phyloP scores from a whole-genome alignment of 2,329 filamentous ascomycete species.

The Beauveria australis region DNA sequence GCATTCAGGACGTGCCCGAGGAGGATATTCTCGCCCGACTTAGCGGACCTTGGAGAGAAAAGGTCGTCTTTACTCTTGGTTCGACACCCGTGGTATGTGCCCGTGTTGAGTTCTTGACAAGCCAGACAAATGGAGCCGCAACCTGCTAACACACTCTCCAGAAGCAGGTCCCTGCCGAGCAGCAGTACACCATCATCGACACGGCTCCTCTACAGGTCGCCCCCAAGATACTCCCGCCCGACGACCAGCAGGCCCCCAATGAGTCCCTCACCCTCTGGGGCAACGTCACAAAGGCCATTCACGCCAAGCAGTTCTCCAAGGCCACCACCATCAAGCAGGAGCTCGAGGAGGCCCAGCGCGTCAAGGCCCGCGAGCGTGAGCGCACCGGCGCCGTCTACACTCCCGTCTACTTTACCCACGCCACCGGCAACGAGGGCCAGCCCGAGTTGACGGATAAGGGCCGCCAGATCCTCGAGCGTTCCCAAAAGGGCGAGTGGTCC shows the following conservation, averaged over 20 bases:
- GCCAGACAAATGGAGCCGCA: too few relatives aligned
- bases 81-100: constrained; percentile 52
- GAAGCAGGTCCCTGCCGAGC: constrained; percentile 41
- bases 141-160: constrained; percentile 13
- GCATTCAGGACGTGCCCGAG: constrained; percentile 79
- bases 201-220: constrained; percentile 74
- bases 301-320: constrained; percentile 70
- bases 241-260: constrained; percentile 72
- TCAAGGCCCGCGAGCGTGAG: constrained; percentile 75
- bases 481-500: constrained; percentile 46
- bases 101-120: too few relatives aligned
- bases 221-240: constrained; percentile 70
- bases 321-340: constrained; percentile 85
- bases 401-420: constrained; percentile 77
- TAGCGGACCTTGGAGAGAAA: constrained; percentile 78
- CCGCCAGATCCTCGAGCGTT: constrained; percentile 39
- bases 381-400: constrained; percentile 61
- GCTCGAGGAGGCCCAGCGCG: constrained; percentile 81
- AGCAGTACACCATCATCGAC: constrained; percentile 74
- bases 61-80: constrained; percentile 52
- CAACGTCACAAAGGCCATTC: constrained; percentile 78
- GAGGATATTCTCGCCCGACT: constrained; percentile 76
- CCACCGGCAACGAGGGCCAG: constrained; percentile 46
- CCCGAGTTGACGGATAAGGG: constrained; percentile 49
- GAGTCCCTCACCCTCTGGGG: constrained; percentile 87